These are phyloP conservation scores for Boletus pseudo-olivaceus DNA, from an alignment of 768 basidiomycete species.

Conservation along the genomic window DNA sequence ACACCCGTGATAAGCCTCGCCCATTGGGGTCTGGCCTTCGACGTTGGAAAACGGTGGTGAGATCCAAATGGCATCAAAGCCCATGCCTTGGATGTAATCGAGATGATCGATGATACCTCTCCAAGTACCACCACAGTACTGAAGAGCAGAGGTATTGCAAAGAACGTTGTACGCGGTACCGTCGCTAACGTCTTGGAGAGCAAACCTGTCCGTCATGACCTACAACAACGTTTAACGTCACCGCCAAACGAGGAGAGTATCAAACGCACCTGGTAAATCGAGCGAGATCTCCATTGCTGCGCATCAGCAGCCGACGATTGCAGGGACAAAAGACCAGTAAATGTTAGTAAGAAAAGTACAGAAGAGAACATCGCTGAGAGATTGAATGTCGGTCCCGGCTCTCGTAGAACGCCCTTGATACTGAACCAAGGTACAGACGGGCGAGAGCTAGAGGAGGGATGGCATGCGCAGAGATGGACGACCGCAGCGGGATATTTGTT, in stretches of 20 bases:
- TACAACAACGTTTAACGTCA: constrained; percentile 13
- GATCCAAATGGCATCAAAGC: constrained; percentile 59
- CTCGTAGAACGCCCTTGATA: not conserved
- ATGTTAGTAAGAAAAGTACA: constrained; percentile 8
- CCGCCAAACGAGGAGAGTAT: not conserved
- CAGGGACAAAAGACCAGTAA: constrained; percentile 3
- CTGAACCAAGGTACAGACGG: not conserved
- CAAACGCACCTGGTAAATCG: constrained; percentile 49
- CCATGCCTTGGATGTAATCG: constrained; percentile 63
- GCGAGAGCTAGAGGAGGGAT: constrained; percentile 1
- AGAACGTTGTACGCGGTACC: constrained; percentile 28
- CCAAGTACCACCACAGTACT: constrained; percentile 60
- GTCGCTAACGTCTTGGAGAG: constrained; percentile 39
- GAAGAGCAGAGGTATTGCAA: constrained; percentile 45
- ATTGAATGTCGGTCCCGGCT: not conserved
- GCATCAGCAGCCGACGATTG: constrained; percentile 36
- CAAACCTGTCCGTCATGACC: constrained; percentile 61
- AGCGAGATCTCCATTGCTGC: constrained; percentile 47
- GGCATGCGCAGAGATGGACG: not conserved
- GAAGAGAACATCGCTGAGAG: constrained; percentile 8
- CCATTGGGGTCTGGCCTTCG: constrained; percentile 45
- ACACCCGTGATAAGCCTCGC: constrained; percentile 57
- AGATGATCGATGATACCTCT: constrained; percentile 48
- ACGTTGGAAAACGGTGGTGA: constrained; percentile 52
- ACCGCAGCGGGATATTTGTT: constrained; percentile 2